Base-by-base conservation (phyloP, 441 rosid genomes). In the Populus hybrid region DNA sequence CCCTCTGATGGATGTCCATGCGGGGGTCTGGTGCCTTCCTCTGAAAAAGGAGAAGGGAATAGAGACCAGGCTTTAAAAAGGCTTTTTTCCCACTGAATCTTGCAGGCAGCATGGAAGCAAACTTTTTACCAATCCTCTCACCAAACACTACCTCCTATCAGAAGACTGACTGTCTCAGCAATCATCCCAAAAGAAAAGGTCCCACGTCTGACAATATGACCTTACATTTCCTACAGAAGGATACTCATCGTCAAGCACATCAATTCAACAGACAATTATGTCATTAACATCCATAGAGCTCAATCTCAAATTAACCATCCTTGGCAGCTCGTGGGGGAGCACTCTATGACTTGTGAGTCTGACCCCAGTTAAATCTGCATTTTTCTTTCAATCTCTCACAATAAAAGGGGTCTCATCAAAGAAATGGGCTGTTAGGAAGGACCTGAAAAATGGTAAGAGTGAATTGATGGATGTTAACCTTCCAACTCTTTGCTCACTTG, bases 1-100 rank as follows among this genome's bases (percentile, higher is more conserved):
- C 20, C 53, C 71, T 84, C 82, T 76, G 80, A 68, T 71, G 72
- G 75, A 75, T 63, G 76, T 71, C 74, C 74, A 80, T 38, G 70
- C 77, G 67, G 40, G 80, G 77, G 74, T 80, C 70, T 69, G 74
- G 21, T 10, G 57, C 20, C 66, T 72, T 70, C 67, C 70, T 73
- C 36, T 70, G 71, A 46, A 67, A 69, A 63, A 53, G 42, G 63
- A 26, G 75, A 64, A 40, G 50, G 16, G 28, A 16, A 71, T 16
- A 16, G 68, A 75, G 75, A 77, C 78, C 50, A 63, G 61, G 74
- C 80, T 70, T 40, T 57, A 57, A 30, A 75, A 80, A 32, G 81
- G 66, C 76, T 74, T 70, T 74, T 70, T 12, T 46, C 65, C 38
- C 78, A 72, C 70, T 32, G 67, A 74, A 74, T 70, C 69, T 32